Evolutionary conservation across 345 rosid genomes (phyloP).

Genomic region (Pistacia atlantica): DNA sequence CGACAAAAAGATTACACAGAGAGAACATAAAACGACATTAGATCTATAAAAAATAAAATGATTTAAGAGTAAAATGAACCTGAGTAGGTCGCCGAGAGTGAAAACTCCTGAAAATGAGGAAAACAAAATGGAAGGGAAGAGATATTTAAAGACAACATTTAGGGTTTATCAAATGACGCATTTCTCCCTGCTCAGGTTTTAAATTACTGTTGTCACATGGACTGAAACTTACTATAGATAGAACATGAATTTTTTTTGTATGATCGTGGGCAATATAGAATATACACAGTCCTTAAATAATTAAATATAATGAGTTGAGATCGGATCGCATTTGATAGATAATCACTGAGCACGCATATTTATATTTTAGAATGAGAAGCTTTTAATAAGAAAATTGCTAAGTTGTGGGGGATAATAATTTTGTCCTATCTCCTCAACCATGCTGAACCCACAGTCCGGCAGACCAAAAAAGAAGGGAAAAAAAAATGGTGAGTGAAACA

Average conservation of each 20-base stretch:
- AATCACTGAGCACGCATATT: too few species aligned
- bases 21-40: background rate
- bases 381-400: too few species aligned
- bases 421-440: too few species aligned
- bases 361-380: too few species aligned
- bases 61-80: constrained; percentile 2
- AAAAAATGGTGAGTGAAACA: background rate
- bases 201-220: background rate
- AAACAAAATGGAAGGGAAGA: background rate
- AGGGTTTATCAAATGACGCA: constrained; percentile 15
- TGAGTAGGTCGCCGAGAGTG: constrained; percentile 19
- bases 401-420: too few species aligned
- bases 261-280: background rate
- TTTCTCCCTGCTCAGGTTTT: background rate
- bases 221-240: background rate
- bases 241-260: too few species aligned
- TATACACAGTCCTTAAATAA: too few species aligned
- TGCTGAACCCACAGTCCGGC: too few species aligned
- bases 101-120: constrained; percentile 1
- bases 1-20: background rate
- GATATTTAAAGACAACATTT: constrained; percentile 1
- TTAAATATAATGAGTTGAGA: too few species aligned
- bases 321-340: too few species aligned
- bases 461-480: too few species aligned
- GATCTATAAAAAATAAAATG: background rate